Base-by-base conservation (phyloP, 441 rosid genomes). In the Populus hybrid region DNA sequence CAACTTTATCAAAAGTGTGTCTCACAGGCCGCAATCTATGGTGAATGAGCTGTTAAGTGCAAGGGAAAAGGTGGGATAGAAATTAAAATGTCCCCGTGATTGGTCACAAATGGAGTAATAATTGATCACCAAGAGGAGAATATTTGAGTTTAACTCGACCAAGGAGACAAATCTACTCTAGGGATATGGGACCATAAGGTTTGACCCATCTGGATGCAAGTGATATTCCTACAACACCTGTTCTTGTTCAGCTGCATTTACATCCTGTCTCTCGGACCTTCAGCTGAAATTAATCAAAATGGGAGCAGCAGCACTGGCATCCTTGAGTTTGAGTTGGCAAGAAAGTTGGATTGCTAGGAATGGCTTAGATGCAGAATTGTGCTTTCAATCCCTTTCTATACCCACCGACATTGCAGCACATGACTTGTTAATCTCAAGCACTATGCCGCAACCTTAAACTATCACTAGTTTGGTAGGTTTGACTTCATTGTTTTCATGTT, bases 1-100 rank as follows among this genome's bases (percentile, higher is more conserved):
- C 8, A 28, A 66, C 77, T 74, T 67, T 75, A 75, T 67, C 10
- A 46, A 53, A 75, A 75, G 78, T 16, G 23, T 28, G 63, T 26
- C 16, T 53, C 59, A 8, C 23, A 69, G 42, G 23, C 57, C 73
- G 67, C 72, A 76, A 76, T 76, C 35, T 21, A 34, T 53, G 78
- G 78, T 34, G 65, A 67, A 59, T 32, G 24, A 61, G 50, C 16
- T 20, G 21, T 53, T 28, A 28, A 50, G 28, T n/a, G n/a, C 14
- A 53, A 30, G 18, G 20, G n/a, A 21, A 23, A 57, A 32, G 64
- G 68, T 21, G 11, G 66, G n/a, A 7, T 73, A 4, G 18, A 32
- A 28, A 11, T 12, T 4, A 10, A 32, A 26, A 65, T 65, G 53
- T 28, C 5, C 20, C 63, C 69, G 68, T 18, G 70, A 20, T 34